A percentile compares a stretch with the other conserved stretches of the same genome.
Evolutionary conservation across 176 grass and related monocot species (phyloP).

Genomic region (Otatea glauca): DNA sequence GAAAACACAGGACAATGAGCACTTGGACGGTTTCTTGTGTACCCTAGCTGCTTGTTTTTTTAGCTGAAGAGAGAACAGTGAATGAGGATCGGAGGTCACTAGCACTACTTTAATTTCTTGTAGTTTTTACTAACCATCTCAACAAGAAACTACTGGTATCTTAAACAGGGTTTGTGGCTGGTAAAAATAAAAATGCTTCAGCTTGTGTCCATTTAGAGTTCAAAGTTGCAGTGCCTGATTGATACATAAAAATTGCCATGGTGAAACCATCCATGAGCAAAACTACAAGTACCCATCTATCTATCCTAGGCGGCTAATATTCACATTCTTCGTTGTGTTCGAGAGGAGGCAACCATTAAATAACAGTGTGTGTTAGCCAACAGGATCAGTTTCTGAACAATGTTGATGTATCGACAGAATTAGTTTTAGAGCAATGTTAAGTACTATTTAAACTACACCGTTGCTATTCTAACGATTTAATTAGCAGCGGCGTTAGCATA

Average conservation of each 20-base stretch:
- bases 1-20: not conserved
- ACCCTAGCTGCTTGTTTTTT: conserved; percentile 38
- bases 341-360: not conserved
- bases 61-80: not conserved
- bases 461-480: not conserved
- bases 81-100: not conserved
- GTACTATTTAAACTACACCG: not conserved
- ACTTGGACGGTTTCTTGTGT: conserved; percentile 9
- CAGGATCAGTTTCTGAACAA: not conserved
- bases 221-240: conserved; percentile 1
- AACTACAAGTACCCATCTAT: not conserved
- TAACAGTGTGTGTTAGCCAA: not conserved
- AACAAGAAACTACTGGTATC: not conserved
- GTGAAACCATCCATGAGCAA: conserved; percentile 13
- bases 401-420: not conserved
- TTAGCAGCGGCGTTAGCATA: not conserved
- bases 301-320: not conserved
- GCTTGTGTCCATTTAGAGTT: not conserved
- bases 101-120: not conserved
- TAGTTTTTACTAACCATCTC: not conserved
- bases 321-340: not conserved
- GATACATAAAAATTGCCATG: not conserved
- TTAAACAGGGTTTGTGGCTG: not conserved
- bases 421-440: not conserved
- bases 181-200: conserved; percentile 1